These are phyloP conservation scores for Arabidopsis hybrid DNA, from an alignment of 441 rosid species.

Conservation along the genomic window DNA sequence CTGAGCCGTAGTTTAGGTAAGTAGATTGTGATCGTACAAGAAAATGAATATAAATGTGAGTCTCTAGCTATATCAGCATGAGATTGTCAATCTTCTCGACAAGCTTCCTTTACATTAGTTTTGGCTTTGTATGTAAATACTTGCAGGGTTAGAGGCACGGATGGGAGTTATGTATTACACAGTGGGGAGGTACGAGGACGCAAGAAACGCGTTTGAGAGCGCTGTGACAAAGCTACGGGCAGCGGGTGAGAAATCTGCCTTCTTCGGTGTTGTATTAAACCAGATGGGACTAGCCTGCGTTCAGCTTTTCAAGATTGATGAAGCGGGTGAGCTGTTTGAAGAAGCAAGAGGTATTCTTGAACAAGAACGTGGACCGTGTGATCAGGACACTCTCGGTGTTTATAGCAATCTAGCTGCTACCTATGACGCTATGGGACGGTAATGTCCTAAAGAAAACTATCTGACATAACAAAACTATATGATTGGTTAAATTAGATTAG, in stretches of 20 bases:
- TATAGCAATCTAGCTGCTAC: slow-evolving; percentile 99
- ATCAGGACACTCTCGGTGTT: slow-evolving; percentile 94
- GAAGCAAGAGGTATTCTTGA: slow-evolving; percentile 90
- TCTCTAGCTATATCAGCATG: background rate
- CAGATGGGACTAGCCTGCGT: slow-evolving; percentile 99
- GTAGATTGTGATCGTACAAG: slow-evolving; percentile 2
- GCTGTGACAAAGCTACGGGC: slow-evolving; percentile 82
- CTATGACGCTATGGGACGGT: slow-evolving; percentile 99
- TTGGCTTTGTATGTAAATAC: slow-evolving; percentile 18
- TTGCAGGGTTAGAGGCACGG: slow-evolving; percentile 82
- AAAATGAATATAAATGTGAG: background rate
- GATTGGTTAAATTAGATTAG: background rate
- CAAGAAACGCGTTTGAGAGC: slow-evolving; percentile 82
- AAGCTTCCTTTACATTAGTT: background rate
- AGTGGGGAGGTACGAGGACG: slow-evolving; percentile 85
- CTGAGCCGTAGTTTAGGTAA: background rate
- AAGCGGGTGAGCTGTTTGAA: slow-evolving; percentile 91
- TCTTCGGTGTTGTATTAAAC: slow-evolving; percentile 94
- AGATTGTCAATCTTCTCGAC: too few relatives aligned
- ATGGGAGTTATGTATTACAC: slow-evolving; percentile 98
- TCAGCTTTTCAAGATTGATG: slow-evolving; percentile 94
- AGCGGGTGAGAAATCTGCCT: slow-evolving; percentile 92
- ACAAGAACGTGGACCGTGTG: slow-evolving; percentile 93
- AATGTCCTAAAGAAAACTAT: slow-evolving; percentile 33
- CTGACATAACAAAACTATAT: background rate